Evolutionary conservation across 2,329 filamentous ascomycete species (phyloP).

Genomic region (Cordyceps militaris): DNA sequence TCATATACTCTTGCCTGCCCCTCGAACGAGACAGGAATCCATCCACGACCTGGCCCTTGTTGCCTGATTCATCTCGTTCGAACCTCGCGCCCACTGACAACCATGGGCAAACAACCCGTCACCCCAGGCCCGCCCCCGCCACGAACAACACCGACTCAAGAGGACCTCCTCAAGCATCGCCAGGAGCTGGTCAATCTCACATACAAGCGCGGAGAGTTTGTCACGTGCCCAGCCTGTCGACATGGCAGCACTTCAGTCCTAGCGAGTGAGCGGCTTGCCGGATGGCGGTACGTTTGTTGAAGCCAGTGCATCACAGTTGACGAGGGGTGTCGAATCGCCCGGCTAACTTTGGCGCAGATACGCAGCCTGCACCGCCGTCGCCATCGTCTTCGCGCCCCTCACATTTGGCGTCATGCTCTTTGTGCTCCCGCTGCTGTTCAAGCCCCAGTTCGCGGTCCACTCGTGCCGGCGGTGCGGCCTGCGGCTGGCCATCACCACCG

Average conservation of each 20-base stretch:
- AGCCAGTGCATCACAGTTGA: too few relatives aligned
- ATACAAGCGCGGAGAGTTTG: slow-evolving; percentile 13
- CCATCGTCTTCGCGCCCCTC: slow-evolving; percentile 14
- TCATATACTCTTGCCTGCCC: too few relatives aligned
- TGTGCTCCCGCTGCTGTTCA: slow-evolving; percentile 3
- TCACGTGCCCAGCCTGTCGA: slow-evolving; percentile 13
- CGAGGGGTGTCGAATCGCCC: too few relatives aligned
- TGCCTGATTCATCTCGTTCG: too few relatives aligned
- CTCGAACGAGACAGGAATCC: too few relatives aligned
- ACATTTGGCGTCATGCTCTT: slow-evolving; percentile 12
- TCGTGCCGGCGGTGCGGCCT: slow-evolving; percentile 15
- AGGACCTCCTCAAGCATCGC: not conserved
- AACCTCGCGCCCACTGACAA: too few relatives aligned
- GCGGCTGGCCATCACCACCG: slow-evolving; percentile 13
- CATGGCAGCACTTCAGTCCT: slow-evolving; percentile 13
- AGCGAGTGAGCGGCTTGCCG: slow-evolving; percentile 11
- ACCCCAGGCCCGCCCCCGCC: too few relatives aligned
- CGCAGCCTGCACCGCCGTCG: slow-evolving; percentile 11
- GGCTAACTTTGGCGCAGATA: not conserved
- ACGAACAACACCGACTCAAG: too few relatives aligned
- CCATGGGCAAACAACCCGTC: too few relatives aligned
- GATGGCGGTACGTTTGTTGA: slow-evolving; percentile 7
- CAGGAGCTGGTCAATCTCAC: slow-evolving; percentile 7
- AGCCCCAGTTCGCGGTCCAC: slow-evolving; percentile 12
- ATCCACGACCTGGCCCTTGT: too few relatives aligned